Conservation (phyloP, 2,329 filamentous ascomycete genomes). For the Magnaporthales sp. region DNA sequence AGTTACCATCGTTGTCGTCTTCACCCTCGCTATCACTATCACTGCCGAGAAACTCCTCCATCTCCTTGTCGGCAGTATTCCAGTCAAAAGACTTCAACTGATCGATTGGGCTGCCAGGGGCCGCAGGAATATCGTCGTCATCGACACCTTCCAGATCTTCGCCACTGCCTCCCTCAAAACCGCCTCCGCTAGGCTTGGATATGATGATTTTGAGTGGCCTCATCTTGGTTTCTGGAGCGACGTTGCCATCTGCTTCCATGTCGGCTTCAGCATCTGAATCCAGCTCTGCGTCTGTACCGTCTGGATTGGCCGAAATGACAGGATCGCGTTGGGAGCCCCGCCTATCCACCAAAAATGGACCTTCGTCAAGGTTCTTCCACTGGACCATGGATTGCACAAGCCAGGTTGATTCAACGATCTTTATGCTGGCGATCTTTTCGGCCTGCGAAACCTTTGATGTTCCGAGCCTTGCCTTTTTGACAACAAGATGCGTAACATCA, state of each 20-base stretch:
- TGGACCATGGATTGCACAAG: slow-evolving; percentile 74
- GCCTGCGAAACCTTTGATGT: slow-evolving; percentile 90
- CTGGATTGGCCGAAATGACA: slow-evolving; percentile 18
- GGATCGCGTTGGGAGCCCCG: slow-evolving; percentile 55
- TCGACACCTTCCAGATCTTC: slow-evolving; percentile 24
- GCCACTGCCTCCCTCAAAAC: slow-evolving; percentile 22
- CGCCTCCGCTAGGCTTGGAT: slow-evolving; percentile 27
- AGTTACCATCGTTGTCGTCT: slow-evolving; percentile 18
- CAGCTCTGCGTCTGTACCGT: slow-evolving; percentile 17
- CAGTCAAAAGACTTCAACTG: slow-evolving; percentile 52
- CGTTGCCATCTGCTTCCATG: slow-evolving; percentile 18
- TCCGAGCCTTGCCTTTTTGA: slow-evolving; percentile 60
- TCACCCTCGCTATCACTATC: slow-evolving; percentile 23
- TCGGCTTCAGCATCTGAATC: slow-evolving; percentile 18
- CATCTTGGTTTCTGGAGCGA: slow-evolving; percentile 13
- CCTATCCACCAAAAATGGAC: slow-evolving; percentile 68
- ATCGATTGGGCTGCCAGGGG: slow-evolving; percentile 41
- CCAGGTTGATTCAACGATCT: slow-evolving; percentile 90
- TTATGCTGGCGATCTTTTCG: slow-evolving; percentile 67
- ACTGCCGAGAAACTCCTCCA: slow-evolving; percentile 58
- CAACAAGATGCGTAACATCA: slow-evolving; percentile 66
- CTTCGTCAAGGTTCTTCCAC: slow-evolving; percentile 75
- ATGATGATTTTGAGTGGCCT: slow-evolving; percentile 29
- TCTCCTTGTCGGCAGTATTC: slow-evolving; percentile 58
- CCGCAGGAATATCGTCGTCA: slow-evolving; percentile 35